phyloP scores from a whole-genome alignment of 2,329 filamentous ascomycete genomes.

The Dothideomycetes sp. region DNA sequence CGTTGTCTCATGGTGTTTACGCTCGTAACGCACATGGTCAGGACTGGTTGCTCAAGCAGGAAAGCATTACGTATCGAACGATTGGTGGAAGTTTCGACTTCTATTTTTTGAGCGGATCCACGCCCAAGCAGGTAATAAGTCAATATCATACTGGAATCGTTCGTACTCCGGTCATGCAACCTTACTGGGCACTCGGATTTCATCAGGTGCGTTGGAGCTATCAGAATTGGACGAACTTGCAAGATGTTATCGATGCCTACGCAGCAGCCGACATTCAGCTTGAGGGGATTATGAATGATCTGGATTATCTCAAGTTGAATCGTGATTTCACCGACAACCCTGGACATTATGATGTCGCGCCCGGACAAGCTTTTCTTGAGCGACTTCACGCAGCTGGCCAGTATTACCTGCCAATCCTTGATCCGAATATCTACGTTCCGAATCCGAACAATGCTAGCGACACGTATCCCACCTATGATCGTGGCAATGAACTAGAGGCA shows the following conservation, averaged over 20 bases:
- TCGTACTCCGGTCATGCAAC: constrained; percentile 15
- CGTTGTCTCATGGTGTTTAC: constrained; percentile 20
- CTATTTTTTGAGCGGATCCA: constrained; percentile 15
- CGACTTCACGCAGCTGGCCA: constrained; percentile 40
- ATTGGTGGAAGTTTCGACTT: constrained; percentile 19
- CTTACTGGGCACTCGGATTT: constrained; percentile 19
- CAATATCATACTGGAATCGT: constrained; percentile 16
- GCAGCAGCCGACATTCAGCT: constrained; percentile 39
- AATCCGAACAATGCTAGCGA: constrained; percentile 53
- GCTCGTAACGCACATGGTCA: constrained; percentile 23
- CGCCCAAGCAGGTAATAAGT: constrained; percentile 13
- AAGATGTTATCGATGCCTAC: constrained; percentile 43
- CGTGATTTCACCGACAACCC: constrained; percentile 47
- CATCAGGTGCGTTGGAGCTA: constrained; percentile 35
- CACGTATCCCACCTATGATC: constrained; percentile 37
- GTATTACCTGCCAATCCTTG: constrained; percentile 47
- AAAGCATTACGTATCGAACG: constrained; percentile 18
- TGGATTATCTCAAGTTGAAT: constrained; percentile 43
- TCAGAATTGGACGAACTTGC: constrained; percentile 53
- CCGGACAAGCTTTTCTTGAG: constrained; percentile 36
- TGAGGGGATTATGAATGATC: constrained; percentile 28
- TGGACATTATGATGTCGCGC: constrained; percentile 35
- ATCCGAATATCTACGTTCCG: constrained; percentile 52
- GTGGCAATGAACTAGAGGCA: constrained; percentile 36
- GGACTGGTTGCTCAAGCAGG: constrained; percentile 18